Evolutionary conservation across 2,329 filamentous ascomycete genomes (phyloP).

Genomic region (Lasiodiplodia citricola): DNA sequence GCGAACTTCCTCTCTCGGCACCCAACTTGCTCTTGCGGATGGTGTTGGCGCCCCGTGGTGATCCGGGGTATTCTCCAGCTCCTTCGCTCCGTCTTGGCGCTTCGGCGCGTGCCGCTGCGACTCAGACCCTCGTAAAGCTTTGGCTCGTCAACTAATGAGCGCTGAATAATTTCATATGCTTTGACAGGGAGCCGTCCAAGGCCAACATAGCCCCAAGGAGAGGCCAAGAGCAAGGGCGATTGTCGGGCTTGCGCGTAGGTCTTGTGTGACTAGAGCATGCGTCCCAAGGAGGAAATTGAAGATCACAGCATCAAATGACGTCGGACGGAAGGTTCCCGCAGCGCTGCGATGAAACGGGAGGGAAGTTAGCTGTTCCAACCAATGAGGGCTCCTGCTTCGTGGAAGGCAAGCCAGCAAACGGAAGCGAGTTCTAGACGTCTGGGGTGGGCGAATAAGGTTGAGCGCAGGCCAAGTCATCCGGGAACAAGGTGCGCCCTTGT

Average conservation of each 20-base stretch:
- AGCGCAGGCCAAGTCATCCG: not conserved
- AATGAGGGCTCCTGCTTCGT: not conserved
- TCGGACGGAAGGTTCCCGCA: slow-evolving; percentile 12
- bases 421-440: slow-evolving; percentile 1
- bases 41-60: not conserved
- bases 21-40: not conserved
- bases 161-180: not conserved
- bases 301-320: slow-evolving; percentile 8
- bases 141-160: slow-evolving; percentile 1
- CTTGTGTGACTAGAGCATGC: not conserved
- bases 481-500: not conserved
- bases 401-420: not conserved
- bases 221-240: slow-evolving; percentile 1
- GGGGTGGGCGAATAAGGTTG: not conserved
- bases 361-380: slow-evolving; percentile 1
- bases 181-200: not conserved
- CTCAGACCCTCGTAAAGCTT: slow-evolving; percentile 3
- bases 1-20: not conserved
- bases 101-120: not conserved
- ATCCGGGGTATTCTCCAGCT: not conserved
- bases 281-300: not conserved
- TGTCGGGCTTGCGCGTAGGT: not conserved
- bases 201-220: not conserved
- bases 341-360: not conserved
- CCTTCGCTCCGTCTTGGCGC: not conserved